phyloP scores from a whole-genome alignment of 2,329 filamentous ascomycete genomes.

The Stylonectria norvegica region DNA sequence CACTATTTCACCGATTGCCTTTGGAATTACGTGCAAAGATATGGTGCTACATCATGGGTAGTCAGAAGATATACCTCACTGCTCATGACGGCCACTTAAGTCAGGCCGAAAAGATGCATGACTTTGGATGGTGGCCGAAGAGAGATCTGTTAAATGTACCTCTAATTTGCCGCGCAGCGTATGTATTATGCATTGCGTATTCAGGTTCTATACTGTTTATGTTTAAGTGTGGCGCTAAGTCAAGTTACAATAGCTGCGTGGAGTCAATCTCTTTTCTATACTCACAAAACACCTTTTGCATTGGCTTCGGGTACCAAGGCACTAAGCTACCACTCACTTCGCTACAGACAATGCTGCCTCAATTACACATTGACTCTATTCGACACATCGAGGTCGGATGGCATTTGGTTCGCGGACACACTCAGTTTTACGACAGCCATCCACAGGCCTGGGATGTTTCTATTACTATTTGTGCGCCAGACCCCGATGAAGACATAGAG shows the following conservation, averaged over 20 bases:
- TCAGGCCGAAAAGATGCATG: neutral
- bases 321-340: neutral
- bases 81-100: neutral
- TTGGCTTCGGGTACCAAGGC: neutral
- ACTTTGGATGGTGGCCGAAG: slow-evolving; percentile 1
- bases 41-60: neutral
- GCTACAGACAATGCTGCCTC: neutral
- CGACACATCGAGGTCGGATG: slow-evolving; percentile 4
- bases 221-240: no score
- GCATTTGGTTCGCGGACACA: slow-evolving; percentile 5
- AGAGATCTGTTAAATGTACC: neutral
- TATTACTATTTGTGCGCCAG: neutral
- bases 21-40: neutral
- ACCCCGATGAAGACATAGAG: neutral
- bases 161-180: neutral
- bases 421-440: slow-evolving; percentile 6
- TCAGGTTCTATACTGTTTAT: no score
- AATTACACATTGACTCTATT: neutral
- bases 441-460: slow-evolving; percentile 6
- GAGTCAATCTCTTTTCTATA: neutral
- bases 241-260: neutral
- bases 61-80: neutral
- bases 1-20: neutral
- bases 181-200: no score
- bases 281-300: neutral